These are phyloP conservation scores for Antrodiella citrinella DNA, from an alignment of 768 basidiomycete genomes.

Conservation along the genomic window DNA sequence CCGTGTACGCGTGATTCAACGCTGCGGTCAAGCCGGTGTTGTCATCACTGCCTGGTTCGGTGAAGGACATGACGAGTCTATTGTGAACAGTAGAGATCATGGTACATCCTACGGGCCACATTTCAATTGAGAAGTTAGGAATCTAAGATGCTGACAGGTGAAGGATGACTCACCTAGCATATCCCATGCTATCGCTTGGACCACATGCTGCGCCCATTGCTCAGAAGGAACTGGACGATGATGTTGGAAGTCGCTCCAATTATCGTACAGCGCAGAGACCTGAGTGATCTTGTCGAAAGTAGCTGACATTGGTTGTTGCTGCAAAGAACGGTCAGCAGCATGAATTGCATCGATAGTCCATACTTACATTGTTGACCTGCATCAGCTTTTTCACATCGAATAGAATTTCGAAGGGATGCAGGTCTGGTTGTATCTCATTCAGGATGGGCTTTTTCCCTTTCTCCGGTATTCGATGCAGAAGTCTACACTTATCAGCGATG, in stretches of 20 bases:
- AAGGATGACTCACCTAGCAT: conserved; percentile 43
- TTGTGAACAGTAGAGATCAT: conserved; percentile 60
- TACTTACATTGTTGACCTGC: conserved; percentile 55
- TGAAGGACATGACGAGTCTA: conserved; percentile 60
- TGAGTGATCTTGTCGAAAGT: conserved; percentile 64
- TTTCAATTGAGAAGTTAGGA: no score
- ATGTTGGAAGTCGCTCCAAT: conserved; percentile 56
- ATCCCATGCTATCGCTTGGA: conserved; percentile 68
- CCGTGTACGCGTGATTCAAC: conserved; percentile 64
- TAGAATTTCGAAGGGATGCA: conserved; percentile 70
- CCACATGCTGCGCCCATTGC: conserved; percentile 65
- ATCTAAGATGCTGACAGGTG: no score
- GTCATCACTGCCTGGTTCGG: conserved; percentile 47
- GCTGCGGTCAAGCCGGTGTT: conserved; percentile 52
- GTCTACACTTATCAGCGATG: conserved; percentile 29
- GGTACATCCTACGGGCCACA: conserved; percentile 53
- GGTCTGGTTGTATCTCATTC: conserved; percentile 68
- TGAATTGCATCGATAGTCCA: conserved; percentile 9
- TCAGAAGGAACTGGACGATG: conserved; percentile 43
- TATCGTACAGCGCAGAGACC: conserved; percentile 61
- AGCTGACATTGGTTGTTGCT: conserved; percentile 67
- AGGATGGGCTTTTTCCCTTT: conserved; percentile 41
- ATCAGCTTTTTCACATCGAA: conserved; percentile 74
- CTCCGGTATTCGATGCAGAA: conserved; percentile 63
- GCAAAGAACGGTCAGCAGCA: conserved; percentile 4